phyloP scores from a whole-genome alignment of 2,329 filamentous ascomycete genomes.

The Triangularia verruculosa region DNA sequence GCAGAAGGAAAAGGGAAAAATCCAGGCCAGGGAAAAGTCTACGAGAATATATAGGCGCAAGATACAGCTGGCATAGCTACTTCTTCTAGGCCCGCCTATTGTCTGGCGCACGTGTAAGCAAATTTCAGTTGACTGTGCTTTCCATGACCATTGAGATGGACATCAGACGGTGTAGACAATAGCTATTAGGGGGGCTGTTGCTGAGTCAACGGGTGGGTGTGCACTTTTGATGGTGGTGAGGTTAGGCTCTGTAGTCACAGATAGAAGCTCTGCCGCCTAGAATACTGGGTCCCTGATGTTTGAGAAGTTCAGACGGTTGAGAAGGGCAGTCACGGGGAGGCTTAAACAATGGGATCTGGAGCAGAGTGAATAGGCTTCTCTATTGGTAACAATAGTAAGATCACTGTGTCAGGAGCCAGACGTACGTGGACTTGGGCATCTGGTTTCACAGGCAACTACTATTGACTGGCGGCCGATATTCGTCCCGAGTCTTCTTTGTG shows the following conservation, averaged over 20 bases:
- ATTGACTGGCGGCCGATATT: not conserved
- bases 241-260: not conserved
- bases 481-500: not conserved
- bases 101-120: not conserved
- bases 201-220: not conserved
- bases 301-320: not conserved
- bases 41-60: not conserved
- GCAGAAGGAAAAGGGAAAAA: not conserved
- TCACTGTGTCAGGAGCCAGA: not conserved
- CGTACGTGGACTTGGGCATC: not conserved
- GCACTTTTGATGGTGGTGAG: not conserved
- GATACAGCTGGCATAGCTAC: not conserved
- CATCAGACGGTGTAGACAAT: not conserved
- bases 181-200: not conserved
- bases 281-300: not conserved
- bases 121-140: not conserved
- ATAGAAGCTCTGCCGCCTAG: not conserved
- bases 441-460: not conserved
- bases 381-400: not conserved
- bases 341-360: not conserved
- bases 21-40: not conserved
- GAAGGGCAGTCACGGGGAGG: not conserved
- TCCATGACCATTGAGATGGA: not conserved
- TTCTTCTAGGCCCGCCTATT: not conserved
- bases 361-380: not conserved